Base-by-base conservation (phyloP, 2,329 filamentous ascomycete genomes). In the Diaporthe citriasiana region DNA sequence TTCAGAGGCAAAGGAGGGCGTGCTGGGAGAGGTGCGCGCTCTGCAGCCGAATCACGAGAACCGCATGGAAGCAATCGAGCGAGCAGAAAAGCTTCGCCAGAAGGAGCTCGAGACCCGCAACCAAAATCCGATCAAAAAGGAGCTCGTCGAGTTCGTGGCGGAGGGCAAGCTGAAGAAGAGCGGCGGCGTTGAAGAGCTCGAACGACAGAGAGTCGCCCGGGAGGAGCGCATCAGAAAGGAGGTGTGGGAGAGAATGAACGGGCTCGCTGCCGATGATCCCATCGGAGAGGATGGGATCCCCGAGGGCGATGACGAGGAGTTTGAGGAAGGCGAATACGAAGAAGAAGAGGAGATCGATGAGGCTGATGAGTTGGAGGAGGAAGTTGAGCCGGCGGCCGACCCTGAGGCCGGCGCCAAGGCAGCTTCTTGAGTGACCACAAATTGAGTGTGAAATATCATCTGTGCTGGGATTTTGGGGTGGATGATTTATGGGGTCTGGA, bases 151-250 rank as follows among this genome's bases (percentile, higher is more conserved):
- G 42, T 99, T 98, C 81, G 96, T 98, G 1, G 90, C 94, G 77
- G 94, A 98, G 79, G 95, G 95, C 73, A 97, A 94, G 83, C 86
- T 99, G 77, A 98, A 98, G 89, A 98, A 98, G 88, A 95, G 93
- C 19, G 97, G 97, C 53, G 97, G 97, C 0, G 93, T 98, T 66
- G 97, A 98, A 82, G 97, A 99, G 84, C 93, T 95, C 0, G 97
- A 99, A 84, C 89, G 97, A 70, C 87, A 94, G 59, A 89, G 97
- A 66, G 93, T 93, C 80, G 90, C 92, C 47, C 97, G 96, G 82
- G 97, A 99, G 79, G 97, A 98, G 75, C 89, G 90, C 78, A 95
- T 95, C 74, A 89, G 95, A 73, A 93, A 91, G 79, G 95, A 98
- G 82, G 94, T 93, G 17, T 93, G 91, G 91, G 90, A 92, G 78